Evolutionary conservation across 78 protist genomes (phyloP), one percentile per base, ranked within the genome.

Genomic region (Speleostelium caveatum): DNA sequence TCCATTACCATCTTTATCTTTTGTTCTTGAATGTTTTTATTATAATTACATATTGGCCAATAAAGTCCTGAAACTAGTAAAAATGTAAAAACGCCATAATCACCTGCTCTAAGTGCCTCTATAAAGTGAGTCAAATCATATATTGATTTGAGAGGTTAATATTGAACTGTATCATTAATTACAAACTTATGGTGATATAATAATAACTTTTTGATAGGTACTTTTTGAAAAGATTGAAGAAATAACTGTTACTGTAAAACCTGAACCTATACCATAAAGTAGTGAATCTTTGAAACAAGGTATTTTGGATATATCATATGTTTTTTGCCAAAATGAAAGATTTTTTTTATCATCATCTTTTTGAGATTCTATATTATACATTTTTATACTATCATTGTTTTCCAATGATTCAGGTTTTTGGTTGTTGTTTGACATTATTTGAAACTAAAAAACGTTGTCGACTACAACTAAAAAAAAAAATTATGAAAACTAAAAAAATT

Each of bases 21-120:
- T 68, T 41, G 41, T 55, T 80, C 66, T 33, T 80, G 89, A 39
- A 80, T 39, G n/a, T 59, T 72, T 38, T 68, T 60, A 69, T 80
- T 80, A 68, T 80, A 80, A 58, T 66, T 59, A 68, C 89, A 80
- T 22, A 80, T 80, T 28, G 89, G 89, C 79, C 79, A 73, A 73
- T 73, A 73, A 26, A 36, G 3, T 5, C 89, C 75, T 59, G 89
- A 7, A 17, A 80, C 75, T 39, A 69, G 41, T 59, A 68, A 35
- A 59, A 80, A 80, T 56, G 89, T 58, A 28, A 69, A 3, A 41
- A 80, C 28, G 32, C 78, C 89, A 58, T 32, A 80, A 58, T 80
- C 89, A 26, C 72, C 60, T 42, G 89, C 24, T 68, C 17, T 59
- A 24, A 80, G 32, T 68, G 12, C n/a, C 61, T 66, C 17, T 4